Evolutionary conservation across 768 basidiomycete genomes (phyloP), one percentile per base, ranked within the genome.

Genomic region (Leccinum sublutescens): DNA sequence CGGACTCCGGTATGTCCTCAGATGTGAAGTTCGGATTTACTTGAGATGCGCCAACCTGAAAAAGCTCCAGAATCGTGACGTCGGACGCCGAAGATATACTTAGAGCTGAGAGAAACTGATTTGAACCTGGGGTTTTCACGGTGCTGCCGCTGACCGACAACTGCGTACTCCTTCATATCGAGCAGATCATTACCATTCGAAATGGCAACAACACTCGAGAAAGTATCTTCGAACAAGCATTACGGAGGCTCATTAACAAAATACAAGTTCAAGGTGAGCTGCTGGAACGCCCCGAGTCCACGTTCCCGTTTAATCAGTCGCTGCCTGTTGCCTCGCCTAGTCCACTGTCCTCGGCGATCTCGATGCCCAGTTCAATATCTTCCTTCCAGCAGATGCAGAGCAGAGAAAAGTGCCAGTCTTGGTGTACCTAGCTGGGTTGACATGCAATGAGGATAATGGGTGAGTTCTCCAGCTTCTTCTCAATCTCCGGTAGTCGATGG

Each of bases 381-480:
- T 91, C 76, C 67, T 98, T 6, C 96, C 97, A 2, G 76, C 78
- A 11, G 80, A 83, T 52, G 81, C 86, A 1, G 62, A 72, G 25
- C 72, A 43, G 83, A 86, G 66, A 80, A 83, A 62, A 75, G 86
- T 83, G 3, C 86, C 85, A 0, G 76, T 98, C 2, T 77, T 99
- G 8, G 80, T 91, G 60, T 99, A 95, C 74, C 86, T 98, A 52
- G 86, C 95, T 11, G 96, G 95, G 2, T 73, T 96, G 56, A 89
- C 88, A 4, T 96, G 94, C 75, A 95, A 85, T 9, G 95, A 97
- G 73, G 95, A 99, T 70, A 98, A 91, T 55, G 96, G 89, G 92
- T 91, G 67, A 55, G 82, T 68, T 34, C 21, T 36, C 33, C 33
- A 23, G 33, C 14, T 34, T 19, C 31, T 27, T 52, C 55, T 25